Evolutionary conservation across 352 stramenopile genomes (phyloP), one percentile per base, ranked within the genome.

Genomic region (Phytophthora pluvialis): DNA sequence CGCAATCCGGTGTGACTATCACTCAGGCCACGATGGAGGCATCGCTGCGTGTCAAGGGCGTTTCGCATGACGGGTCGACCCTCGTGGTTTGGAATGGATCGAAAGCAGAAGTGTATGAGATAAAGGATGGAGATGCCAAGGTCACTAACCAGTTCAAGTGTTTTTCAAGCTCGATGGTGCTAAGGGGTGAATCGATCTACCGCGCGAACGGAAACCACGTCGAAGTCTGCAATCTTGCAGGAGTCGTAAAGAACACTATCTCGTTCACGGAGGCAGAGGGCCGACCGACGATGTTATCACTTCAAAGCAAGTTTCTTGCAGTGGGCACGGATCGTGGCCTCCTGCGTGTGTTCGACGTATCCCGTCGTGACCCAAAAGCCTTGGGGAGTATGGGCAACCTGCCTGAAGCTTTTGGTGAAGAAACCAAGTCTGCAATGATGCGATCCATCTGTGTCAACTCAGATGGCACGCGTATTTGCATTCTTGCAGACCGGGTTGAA

Each of bases 261-360:
- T 91, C 79, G 1, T 98, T 98, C 66, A 97, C 88, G 1, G 93
- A 97, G 43, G 81, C 75, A 0, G 95, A 98, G 47, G 95, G 95
- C 3, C 72, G 79, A 13, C 95, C 95, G 0, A 49, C 68, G 21
- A 61, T 96, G 36, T 56, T 98, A 13, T 86, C 93, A 26, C 66
- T 97, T 18, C 94, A 98, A 56, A 91, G 79, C 48, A 97, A 95
- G 47, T 98, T 93, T 53, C 75, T 98, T 32, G 90, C 89, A 8
- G 90, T 98, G 0, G 88, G 80, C 6, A 98, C 95, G 0, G 79
- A 96, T 61, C 77, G 64, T 4, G 89, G 90, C 1, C 51, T 96
- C 11, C 59, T 98, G 25, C 95, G 96, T 32, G 77, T 97, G 11
- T 96, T 97, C 35, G 83, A 98, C 40, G 72, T 97, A 18, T 95